Evolutionary conservation across 2,329 filamentous ascomycete genomes (phyloP), one percentile per base, ranked within the genome.

Genomic region (Colletotrichum caudatum): DNA sequence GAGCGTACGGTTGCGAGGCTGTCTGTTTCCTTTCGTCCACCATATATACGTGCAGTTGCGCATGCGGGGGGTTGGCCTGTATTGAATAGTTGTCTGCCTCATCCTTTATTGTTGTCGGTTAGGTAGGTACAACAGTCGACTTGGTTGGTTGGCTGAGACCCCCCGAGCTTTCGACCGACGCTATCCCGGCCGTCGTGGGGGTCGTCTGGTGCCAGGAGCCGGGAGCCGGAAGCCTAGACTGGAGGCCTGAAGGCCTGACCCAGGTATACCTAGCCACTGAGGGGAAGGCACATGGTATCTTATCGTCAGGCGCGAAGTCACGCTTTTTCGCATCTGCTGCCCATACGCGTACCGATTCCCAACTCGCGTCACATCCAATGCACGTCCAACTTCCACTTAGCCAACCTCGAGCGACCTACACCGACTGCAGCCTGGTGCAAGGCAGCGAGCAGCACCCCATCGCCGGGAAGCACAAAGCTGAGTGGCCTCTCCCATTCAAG

Each of bases 241-340:
- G 12, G 37, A 39, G 37, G 37, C 37, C 35, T 35, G 29, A 4
- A 29, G 29, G 37, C 37, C 37, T 39, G 37, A 39, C 12, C 16
- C 41, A 20, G 14, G 39, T 41, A 41, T 20, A 41, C 14, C 39
- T 5, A 41, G 1, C 39, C 9, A 9, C 56, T 18, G 16, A 37
- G 11, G 35, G 35, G 35, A 5, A 14, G 26, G 12, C 16, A 18
- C 20, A 4, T 29, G 29, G 29, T 35, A 58, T 57, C 63, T 58
- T 50, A 58, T 58, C 26, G 56, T 9, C 14, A 16, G 11, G 56
- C 64, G 54, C 56, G 56, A 59, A 41, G 64, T 60, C 64, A 66
- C 67, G 56, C 54, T 18, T 41, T 66, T 66, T 69, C 67, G 65
- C 61, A 69, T 39, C 44, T 48, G 29, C 26, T 59, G 29, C 53